These are phyloP conservation scores for Eimeria falciformis DNA, from an alignment of 169 alveolate species.

Conservation along the genomic window DNA sequence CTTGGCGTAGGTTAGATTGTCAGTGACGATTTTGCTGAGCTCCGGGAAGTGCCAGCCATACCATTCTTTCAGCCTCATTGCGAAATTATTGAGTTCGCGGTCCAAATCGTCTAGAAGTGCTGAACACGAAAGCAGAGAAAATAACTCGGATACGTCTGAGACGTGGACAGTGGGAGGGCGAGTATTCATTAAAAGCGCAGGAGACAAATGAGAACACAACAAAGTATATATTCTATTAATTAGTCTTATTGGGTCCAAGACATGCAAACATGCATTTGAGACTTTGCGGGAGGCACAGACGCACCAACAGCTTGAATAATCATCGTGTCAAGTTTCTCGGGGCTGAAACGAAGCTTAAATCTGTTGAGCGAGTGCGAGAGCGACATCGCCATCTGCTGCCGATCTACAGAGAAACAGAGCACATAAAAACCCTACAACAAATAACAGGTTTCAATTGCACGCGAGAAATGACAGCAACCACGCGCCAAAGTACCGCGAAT, in stretches of 20 bases:
- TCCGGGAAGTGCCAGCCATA: slow-evolving; percentile 99
- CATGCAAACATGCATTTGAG: neutral
- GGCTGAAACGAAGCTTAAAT: slow-evolving; percentile 97
- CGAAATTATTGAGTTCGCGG: slow-evolving; percentile 95
- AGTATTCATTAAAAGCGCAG: neutral
- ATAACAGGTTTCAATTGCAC: neutral
- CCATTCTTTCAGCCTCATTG: slow-evolving; percentile 94
- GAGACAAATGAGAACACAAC: neutral
- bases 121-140: slow-evolving; percentile 65
- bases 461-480: neutral
- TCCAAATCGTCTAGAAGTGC: slow-evolving; percentile 93
- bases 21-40: slow-evolving; percentile 96
- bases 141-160: neutral
- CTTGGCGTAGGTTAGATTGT: slow-evolving; percentile 95
- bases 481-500: too few relatives aligned
- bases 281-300: neutral
- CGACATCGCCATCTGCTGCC: slow-evolving; percentile 91
- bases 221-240: neutral
- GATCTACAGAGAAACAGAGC: slow-evolving; percentile 76
- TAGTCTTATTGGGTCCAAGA: neutral
- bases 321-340: slow-evolving; percentile 99
- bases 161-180: slow-evolving; percentile 69
- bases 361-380: slow-evolving; percentile 95
- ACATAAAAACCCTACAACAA: neutral
- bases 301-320: slow-evolving; percentile 98